Evolutionary conservation across 208 protist species (phyloP).

Genomic region (Leishmania amazonensis): DNA sequence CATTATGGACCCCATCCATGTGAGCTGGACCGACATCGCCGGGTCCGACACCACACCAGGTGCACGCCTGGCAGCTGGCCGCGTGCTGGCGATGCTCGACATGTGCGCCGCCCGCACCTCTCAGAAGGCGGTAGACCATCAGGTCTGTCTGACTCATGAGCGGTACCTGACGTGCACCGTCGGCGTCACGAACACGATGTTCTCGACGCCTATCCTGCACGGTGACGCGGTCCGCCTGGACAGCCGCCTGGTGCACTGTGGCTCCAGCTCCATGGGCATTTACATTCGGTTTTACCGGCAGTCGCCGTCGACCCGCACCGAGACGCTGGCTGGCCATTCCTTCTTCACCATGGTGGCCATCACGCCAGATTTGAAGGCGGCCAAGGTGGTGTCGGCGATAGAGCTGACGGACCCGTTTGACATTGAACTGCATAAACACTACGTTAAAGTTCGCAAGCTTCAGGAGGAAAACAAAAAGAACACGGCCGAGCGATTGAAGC

Average conservation of each 20-base stretch:
- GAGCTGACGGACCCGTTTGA: constrained; percentile 71
- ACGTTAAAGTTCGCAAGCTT: constrained; percentile 51
- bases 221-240: constrained; percentile 86
- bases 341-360: constrained; percentile 93
- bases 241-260: constrained; percentile 76
- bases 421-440: constrained; percentile 65
- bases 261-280: constrained; percentile 81
- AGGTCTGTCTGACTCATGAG: constrained; percentile 21
- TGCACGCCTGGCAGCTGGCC: constrained; percentile 73
- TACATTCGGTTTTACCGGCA: constrained; percentile 80
- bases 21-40: constrained; percentile 82
- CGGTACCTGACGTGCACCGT: constrained; percentile 74
- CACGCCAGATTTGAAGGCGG: constrained; percentile 67
- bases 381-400: constrained; percentile 83
- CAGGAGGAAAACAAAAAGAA: constrained; percentile 40
- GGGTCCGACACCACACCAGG: constrained; percentile 48
- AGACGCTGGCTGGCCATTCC: constrained; percentile 71
- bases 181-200: constrained; percentile 81
- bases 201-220: constrained; percentile 81
- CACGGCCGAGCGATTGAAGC: constrained; percentile 13
- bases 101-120: constrained; percentile 79
- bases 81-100: constrained; percentile 87
- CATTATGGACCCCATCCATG: constrained; percentile 42
- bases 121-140: constrained; percentile 36
- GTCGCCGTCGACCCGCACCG: constrained; percentile 60